Conservation (phyloP, 306 rosid species). For the Alnus rubra region DNA sequence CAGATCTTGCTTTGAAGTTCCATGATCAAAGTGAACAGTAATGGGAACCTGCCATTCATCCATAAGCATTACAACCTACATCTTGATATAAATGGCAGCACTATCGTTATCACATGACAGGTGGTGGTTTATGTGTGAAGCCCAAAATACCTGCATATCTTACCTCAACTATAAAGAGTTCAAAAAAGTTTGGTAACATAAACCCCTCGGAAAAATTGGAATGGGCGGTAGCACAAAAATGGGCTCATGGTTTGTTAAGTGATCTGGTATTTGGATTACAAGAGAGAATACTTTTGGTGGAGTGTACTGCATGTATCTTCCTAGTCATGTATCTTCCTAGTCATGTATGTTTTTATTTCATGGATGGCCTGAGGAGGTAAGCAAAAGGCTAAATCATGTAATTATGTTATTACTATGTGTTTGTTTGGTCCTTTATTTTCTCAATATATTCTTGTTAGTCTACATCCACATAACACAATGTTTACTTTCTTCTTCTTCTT, state of each 20-base stretch:
- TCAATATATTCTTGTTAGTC: not conserved
- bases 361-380: not conserved
- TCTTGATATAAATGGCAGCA: not conserved
- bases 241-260: not conserved
- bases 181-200: not conserved
- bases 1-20: constrained; percentile 79
- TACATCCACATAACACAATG: not conserved
- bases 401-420: not conserved
- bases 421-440: not conserved
- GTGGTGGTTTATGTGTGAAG: not conserved
- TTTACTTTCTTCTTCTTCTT: not conserved
- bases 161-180: not conserved
- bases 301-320: not conserved
- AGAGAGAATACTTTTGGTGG: not conserved
- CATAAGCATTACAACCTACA: constrained; percentile 18
- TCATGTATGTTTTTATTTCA: not conserved
- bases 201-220: not conserved
- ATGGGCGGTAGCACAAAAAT: not conserved
- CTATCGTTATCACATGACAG: not conserved
- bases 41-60: constrained; percentile 71
- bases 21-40: constrained; percentile 91
- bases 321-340: not conserved
- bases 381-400: not conserved
- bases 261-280: not conserved
- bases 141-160: not conserved